phyloP scores from a whole-genome alignment of 192 early-diverging fungal genomes.

The Entophlyctis luteolus region DNA sequence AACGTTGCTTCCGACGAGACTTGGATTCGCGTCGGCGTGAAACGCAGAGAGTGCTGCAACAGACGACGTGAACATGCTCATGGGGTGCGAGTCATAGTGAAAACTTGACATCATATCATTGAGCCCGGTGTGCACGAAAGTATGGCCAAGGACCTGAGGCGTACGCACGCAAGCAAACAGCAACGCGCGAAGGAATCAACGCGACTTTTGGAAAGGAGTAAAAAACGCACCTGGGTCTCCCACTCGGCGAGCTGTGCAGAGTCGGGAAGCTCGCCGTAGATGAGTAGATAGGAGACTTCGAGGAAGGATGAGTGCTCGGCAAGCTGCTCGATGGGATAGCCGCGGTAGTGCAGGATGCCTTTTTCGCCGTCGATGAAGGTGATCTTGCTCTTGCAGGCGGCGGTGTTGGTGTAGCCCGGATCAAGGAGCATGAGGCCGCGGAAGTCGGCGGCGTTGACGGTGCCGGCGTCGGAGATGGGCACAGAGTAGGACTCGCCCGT shows the following conservation, averaged over 20 bases:
- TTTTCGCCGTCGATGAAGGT: constrained; percentile 65
- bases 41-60: constrained; percentile 63
- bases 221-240: too few species aligned
- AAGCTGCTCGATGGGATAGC: constrained; percentile 65
- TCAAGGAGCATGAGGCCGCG: neutral
- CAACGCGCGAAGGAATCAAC: too few species aligned
- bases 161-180: too few species aligned
- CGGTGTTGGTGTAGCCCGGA: constrained; percentile 5
- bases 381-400: constrained; percentile 57
- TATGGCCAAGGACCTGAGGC: too few species aligned
- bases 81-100: constrained; percentile 63
- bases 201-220: too few species aligned
- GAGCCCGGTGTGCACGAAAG: constrained; percentile 56
- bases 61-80: constrained; percentile 53
- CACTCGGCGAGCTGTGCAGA: too few species aligned
- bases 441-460: neutral
- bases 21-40: constrained; percentile 65
- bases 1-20: constrained; percentile 51
- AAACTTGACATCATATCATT: constrained; percentile 48
- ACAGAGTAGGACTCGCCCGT: constrained; percentile 61
- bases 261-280: constrained; percentile 59
- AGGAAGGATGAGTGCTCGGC: constrained; percentile 61
- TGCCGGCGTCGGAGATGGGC: constrained; percentile 42
- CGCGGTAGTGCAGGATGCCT: constrained; percentile 58
- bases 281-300: constrained; percentile 66